Base-by-base conservation (phyloP, 2,329 filamentous ascomycete species). In the Xylariaceae sp. region DNA sequence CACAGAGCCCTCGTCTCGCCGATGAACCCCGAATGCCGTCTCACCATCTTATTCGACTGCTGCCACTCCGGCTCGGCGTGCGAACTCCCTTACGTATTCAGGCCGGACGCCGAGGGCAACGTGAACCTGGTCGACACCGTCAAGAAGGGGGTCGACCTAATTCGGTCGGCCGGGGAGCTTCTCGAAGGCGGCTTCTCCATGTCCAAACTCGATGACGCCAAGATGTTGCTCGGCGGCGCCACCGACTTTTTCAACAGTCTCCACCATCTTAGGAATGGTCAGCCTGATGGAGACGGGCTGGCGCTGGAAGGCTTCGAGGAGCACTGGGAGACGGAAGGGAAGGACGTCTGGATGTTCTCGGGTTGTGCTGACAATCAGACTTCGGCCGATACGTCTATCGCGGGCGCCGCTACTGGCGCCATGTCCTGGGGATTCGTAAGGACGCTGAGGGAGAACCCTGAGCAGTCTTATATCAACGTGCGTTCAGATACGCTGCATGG, bases 41-140 rank as follows among this genome's bases (percentile, higher is more conserved):
- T 83, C 13, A 80, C 80, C 62, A 74, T 81, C 58, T 68, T 84
- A 26, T 77, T 85, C 61, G 81, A 85, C 64, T 84, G 81, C 67
- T 85, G 81, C 61, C 81, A 84, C 65, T 80, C 77, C 2, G 81
- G 81, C 29, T 81, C 79, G 0, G 80, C 80, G 0, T 72, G 81
- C 39, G 81, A 84, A 54, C 67, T 85, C 1, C 81, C 81, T 0
- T 84, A 72, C 55, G 76, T 84, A 18, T 84, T 79, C 63, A 77
- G 79, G 21, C 73, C 74, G 3, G 80, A 84, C 59, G 74, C 73
- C 22, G 76, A 82, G 10, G 81, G 81, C 39, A 79, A 80, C 53
- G 72, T 84, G 51, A 77, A 72, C 55, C 62, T 83, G 19, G 70
- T 84, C 52, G 77, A 83, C 64, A 81, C 81, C 44, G 60, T 84